These are phyloP conservation scores for Verticillium albo-atrum DNA, from an alignment of 2,329 filamentous ascomycete species.

Conservation along the genomic window DNA sequence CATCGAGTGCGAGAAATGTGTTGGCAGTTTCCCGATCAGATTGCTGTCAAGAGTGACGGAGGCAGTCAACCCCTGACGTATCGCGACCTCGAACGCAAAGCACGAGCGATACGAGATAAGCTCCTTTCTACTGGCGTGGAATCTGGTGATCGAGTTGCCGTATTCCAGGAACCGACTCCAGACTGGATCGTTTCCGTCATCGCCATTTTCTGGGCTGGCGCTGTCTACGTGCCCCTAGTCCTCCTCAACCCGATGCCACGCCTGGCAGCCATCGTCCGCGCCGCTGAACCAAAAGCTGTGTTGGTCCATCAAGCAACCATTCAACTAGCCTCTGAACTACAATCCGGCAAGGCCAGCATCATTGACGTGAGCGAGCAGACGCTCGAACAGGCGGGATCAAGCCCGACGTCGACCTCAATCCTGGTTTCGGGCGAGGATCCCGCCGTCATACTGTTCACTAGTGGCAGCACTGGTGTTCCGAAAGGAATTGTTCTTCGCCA, in stretches of 20 bases:
- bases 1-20: not conserved
- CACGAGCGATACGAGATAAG: not conserved
- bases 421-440: slow-evolving; percentile 4
- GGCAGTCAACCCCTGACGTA: not conserved
- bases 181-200: slow-evolving; percentile 33
- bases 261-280: slow-evolving; percentile 21
- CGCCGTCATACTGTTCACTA: slow-evolving; percentile 27
- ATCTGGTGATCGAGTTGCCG: slow-evolving; percentile 23
- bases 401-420: not conserved
- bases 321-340: not conserved
- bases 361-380: not conserved
- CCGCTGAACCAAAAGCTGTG: slow-evolving; percentile 22
- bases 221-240: slow-evolving; percentile 37
- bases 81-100: not conserved
- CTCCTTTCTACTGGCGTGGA: not conserved
- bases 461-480: slow-evolving; percentile 27
- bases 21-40: not conserved
- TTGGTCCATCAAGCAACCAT: slow-evolving; percentile 8
- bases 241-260: slow-evolving; percentile 20
- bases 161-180: slow-evolving; percentile 30
- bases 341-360: not conserved
- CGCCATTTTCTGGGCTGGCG: slow-evolving; percentile 33
- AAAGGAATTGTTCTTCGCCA: slow-evolving; percentile 35
- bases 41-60: not conserved
- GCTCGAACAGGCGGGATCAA: not conserved